Percentiles rank a stretch among this genome's conserved stretches.
Conservation (phyloP, 2,329 filamentous ascomycete genomes). For the Colletotrichum sp. region DNA sequence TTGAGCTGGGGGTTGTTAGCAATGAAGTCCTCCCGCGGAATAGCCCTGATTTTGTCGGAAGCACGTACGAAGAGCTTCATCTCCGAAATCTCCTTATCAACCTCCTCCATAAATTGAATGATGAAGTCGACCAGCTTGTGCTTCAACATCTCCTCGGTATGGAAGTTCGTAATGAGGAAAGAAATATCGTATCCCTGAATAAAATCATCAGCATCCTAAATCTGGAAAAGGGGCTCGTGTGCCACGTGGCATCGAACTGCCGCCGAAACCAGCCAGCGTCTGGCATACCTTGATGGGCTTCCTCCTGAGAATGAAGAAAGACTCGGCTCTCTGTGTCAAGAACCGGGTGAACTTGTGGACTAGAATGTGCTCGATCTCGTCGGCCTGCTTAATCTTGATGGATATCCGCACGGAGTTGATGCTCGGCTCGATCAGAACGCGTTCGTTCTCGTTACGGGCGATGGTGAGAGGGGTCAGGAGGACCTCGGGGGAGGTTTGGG, state of each 20-base stretch:
- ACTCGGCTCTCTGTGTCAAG: slow-evolving; percentile 93
- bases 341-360: slow-evolving; percentile 99
- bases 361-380: slow-evolving; percentile 97
- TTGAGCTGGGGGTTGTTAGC: slow-evolving; percentile 71
- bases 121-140: slow-evolving; percentile 99
- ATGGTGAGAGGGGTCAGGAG: slow-evolving; percentile 90
- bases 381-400: slow-evolving; percentile 99
- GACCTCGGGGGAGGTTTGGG: slow-evolving; percentile 89
- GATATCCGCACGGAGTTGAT: slow-evolving; percentile 97
- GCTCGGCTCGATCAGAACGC: slow-evolving; percentile 93
- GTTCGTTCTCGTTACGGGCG: slow-evolving; percentile 95
- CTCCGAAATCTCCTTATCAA: slow-evolving; percentile 99
- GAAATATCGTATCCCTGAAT: slow-evolving; percentile 94
- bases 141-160: slow-evolving; percentile 98
- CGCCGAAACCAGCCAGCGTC: background rate
- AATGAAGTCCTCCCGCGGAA: background rate
- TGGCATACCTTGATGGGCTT: slow-evolving; percentile 86
- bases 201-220: slow-evolving; percentile 24
- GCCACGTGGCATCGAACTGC: background rate
- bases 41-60: too few species aligned
- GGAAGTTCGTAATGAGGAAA: slow-evolving; percentile 98
- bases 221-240: background rate
- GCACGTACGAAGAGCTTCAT: slow-evolving; percentile 97
- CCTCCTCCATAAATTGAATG: slow-evolving; percentile 99
- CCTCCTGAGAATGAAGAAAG: slow-evolving; percentile 93